A percentile compares a stretch with the other conserved stretches of the same genome.
Conservation (phyloP, 2,329 filamentous ascomycete species). For the Sporothrix globosa region DNA sequence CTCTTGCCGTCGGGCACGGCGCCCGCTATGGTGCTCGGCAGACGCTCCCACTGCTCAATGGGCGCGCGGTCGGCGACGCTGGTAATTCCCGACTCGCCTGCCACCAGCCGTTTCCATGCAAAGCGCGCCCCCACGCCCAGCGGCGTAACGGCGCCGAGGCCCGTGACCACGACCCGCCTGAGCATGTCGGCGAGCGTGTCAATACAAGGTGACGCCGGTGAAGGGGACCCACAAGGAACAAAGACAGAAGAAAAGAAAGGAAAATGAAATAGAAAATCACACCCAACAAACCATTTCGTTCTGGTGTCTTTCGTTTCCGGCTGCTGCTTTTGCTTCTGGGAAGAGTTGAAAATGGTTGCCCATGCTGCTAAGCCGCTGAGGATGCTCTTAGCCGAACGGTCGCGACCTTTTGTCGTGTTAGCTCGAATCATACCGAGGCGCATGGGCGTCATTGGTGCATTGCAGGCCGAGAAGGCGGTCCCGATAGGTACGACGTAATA, state of each 20-base stretch:
- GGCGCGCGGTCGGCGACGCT: constrained; percentile 67
- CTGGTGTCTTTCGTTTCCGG: not conserved
- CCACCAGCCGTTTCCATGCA: constrained; percentile 80
- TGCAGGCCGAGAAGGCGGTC: not conserved
- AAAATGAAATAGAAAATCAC: not conserved
- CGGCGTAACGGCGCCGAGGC: constrained; percentile 79
- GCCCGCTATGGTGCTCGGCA: constrained; percentile 85
- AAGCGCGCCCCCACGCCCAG: constrained; percentile 76
- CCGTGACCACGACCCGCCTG: constrained; percentile 80
- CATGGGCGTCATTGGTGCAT: not conserved
- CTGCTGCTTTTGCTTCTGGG: not conserved
- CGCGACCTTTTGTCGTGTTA: constrained; percentile 25
- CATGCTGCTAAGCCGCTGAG: not conserved
- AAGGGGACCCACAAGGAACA: no score
- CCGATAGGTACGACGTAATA: not conserved
- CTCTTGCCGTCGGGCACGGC: constrained; percentile 63
- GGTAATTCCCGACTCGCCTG: constrained; percentile 77
- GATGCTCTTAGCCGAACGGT: constrained; percentile 22
- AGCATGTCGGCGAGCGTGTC: constrained; percentile 23
- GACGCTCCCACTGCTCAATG: constrained; percentile 62
- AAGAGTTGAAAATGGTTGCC: not conserved
- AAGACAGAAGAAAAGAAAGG: not conserved
- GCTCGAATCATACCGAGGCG: constrained; percentile 22
- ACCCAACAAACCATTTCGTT: constrained; percentile 5
- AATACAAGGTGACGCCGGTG: not conserved